Evolutionary conservation across 2,329 filamentous ascomycete species (phyloP).

Genomic region (Calonectria montana): DNA sequence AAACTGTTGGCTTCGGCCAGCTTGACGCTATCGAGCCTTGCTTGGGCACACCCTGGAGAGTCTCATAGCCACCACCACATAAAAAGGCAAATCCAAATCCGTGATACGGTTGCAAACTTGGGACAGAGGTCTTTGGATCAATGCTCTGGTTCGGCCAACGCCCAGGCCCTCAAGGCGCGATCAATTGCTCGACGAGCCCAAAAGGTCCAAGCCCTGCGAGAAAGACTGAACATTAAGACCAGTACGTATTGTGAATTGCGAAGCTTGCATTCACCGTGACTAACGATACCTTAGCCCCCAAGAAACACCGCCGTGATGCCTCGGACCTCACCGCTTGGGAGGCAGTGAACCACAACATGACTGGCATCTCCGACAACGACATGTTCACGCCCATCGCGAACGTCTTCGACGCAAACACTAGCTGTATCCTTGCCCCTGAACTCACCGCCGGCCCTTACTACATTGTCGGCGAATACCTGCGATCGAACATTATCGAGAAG

Average conservation of each 20-base stretch:
- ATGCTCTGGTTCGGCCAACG: neutral
- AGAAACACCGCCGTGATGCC: neutral
- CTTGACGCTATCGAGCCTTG: neutral
- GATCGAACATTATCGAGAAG: slow-evolving; percentile 53
- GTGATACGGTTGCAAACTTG: neutral
- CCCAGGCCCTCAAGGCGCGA: neutral
- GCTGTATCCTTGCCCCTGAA: slow-evolving; percentile 24
- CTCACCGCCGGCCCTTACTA: slow-evolving; percentile 30
- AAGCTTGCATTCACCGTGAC: neutral
- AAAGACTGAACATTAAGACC: neutral
- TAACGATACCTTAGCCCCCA: neutral
- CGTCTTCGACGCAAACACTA: slow-evolving; percentile 23
- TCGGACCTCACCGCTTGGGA: neutral
- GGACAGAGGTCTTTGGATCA: neutral
- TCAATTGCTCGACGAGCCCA: neutral
- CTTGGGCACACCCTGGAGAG: slow-evolving; percentile 8
- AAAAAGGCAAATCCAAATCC: slow-evolving; percentile 2
- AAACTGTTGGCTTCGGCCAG: neutral
- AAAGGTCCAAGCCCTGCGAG: neutral
- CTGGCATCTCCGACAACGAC: neutral
- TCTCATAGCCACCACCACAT: slow-evolving; percentile 8
- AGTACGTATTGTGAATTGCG: neutral
- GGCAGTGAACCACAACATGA: slow-evolving; percentile 25
- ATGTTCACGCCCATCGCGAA: slow-evolving; percentile 18
- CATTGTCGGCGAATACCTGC: slow-evolving; percentile 52